Base-by-base conservation (phyloP, 2,329 filamentous ascomycete genomes). In the Trichoderma gracile region DNA sequence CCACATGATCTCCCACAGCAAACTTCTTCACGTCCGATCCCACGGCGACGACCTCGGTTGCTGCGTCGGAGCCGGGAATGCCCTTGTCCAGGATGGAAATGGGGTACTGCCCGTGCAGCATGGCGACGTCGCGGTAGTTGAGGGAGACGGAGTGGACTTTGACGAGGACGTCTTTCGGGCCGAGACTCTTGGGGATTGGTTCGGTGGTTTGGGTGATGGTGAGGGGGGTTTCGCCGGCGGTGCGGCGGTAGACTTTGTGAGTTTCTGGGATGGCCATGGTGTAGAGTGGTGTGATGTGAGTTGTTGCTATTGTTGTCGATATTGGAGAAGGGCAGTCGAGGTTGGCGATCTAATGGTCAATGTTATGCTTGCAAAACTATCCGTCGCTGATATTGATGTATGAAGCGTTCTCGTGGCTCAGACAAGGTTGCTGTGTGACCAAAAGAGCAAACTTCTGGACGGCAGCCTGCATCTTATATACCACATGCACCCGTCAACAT, bases 61-160 rank as follows among this genome's bases (percentile, higher is more conserved):
- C 76, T 3, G 76, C 77, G 43, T 83, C 81, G 33, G 78, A 78
- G 30, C 76, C 72, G 1, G 67, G 68, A 10, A 76, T 59, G 10
- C 72, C 73, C 8, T 73, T 68, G 0, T 74, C 72, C 1, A 76
- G 75, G 0, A 80, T 74, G 0, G 76, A 75, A 76, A 75, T 79
- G 0, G 79, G 78, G 62, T 81, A 79, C 0, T 73, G 73, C 10
- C 75, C 76, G 61, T 77, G 74, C 25, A 73, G 69, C 49, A 78
- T 78, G 63, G 75, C 77, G 50, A 71, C 73, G 56, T 77, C 75
- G 6, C 74, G 67, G 55, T 74, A 77, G 66, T 77, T 77, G 47
- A 77, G 70, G 7, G 75, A 68, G 15, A 76, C 71, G 17, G 75
- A 73, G 40, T 71, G 70, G 3, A 77, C 68, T 55, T 73, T 74